These are phyloP conservation scores for Tulasnella sp. DNA, from an alignment of 768 basidiomycete species.

Conservation along the genomic window DNA sequence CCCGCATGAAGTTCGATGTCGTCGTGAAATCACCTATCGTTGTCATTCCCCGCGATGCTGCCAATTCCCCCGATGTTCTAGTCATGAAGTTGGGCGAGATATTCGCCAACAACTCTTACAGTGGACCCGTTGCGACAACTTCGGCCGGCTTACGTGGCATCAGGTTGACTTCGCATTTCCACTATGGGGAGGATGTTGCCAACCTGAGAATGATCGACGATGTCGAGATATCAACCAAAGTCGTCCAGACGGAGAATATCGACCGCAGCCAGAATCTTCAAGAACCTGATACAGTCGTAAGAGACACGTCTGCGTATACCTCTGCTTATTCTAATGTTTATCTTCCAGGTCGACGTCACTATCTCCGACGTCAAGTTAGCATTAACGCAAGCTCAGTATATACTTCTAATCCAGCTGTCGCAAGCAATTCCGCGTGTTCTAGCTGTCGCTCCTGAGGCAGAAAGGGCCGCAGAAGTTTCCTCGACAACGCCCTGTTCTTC, in stretches of 20 bases:
- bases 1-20: constrained; percentile 87
- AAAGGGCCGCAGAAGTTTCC: constrained; percentile 29
- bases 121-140: constrained; percentile 49
- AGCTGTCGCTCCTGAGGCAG: constrained; percentile 40
- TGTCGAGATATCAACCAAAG: constrained; percentile 62
- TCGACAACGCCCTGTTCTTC: constrained; percentile 22
- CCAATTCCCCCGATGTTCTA: constrained; percentile 56
- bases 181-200: constrained; percentile 41
- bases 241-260: constrained; percentile 54
- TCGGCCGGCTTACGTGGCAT: constrained; percentile 75
- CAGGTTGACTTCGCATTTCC: constrained; percentile 65
- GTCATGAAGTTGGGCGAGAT: constrained; percentile 85
- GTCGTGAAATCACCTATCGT: constrained; percentile 87
- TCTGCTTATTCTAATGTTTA: constrained; percentile 15
- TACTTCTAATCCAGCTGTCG: constrained; percentile 55
- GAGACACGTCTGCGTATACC: neutral
- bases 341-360: constrained; percentile 52
- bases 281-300: constrained; percentile 69
- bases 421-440: constrained; percentile 64
- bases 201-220: constrained; percentile 86
- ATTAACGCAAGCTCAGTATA: constrained; percentile 78
- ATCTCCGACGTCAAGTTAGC: constrained; percentile 80
- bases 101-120: constrained; percentile 66
- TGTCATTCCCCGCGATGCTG: constrained; percentile 67
- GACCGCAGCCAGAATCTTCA: constrained; percentile 46